These are phyloP conservation scores for Stropharia rugosoannulata DNA, from an alignment of 768 basidiomycete genomes.

Conservation along the genomic window DNA sequence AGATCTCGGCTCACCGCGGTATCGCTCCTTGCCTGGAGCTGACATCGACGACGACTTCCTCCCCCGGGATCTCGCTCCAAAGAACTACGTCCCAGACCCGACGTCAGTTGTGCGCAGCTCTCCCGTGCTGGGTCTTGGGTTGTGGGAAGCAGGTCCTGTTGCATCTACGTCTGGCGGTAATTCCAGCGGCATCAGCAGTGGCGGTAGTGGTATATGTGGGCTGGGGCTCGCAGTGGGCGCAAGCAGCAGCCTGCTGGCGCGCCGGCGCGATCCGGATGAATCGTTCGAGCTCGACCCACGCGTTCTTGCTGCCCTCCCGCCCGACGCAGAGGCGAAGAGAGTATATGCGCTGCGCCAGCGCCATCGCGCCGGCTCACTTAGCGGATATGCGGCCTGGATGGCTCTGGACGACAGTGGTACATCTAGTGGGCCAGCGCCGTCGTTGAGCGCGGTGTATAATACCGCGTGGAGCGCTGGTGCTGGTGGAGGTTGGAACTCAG, in stretches of 20 bases:
- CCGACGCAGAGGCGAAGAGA: slow-evolving; percentile 38
- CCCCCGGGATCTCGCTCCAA: slow-evolving; percentile 22
- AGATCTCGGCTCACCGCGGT: no score
- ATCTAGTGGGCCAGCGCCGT: no score
- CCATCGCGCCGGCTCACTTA: slow-evolving; percentile 10
- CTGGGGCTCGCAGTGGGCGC: slow-evolving; percentile 42
- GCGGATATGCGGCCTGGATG: slow-evolving; percentile 12
- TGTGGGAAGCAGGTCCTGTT: no score
- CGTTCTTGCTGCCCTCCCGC: slow-evolving; percentile 22
- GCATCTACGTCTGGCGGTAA: no score
- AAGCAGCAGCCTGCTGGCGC: slow-evolving; percentile 27
- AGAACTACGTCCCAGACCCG: slow-evolving; percentile 21
- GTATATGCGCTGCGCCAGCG: slow-evolving; percentile 40
- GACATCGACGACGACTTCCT: slow-evolving; percentile 33
- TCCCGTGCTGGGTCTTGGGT: no score
- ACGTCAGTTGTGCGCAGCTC: slow-evolving; percentile 4
- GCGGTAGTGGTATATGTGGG: slow-evolving; percentile 8
- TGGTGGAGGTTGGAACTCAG: not conserved
- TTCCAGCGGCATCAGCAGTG: slow-evolving; percentile 11
- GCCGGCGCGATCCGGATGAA: slow-evolving; percentile 39
- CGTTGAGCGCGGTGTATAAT: no score
- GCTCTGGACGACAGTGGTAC: no score
- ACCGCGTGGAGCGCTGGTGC: no score
- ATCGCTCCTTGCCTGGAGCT: slow-evolving; percentile 28
- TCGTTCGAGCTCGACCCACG: slow-evolving; percentile 33